phyloP scores from a whole-genome alignment of 176 grass and related monocot genomes.

The Oryza officinalis region DNA sequence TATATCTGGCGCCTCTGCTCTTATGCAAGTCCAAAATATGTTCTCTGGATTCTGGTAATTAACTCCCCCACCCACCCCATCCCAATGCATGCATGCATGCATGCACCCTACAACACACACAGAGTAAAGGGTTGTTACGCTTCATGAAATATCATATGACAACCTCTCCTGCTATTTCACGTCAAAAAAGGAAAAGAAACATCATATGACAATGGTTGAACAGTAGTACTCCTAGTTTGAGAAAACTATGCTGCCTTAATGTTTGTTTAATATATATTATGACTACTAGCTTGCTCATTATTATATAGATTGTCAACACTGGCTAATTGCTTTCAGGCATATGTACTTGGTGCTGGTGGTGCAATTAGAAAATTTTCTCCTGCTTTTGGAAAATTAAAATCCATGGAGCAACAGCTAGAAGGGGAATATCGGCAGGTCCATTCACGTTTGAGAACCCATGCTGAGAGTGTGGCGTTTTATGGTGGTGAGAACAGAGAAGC shows the following conservation, averaged over 20 bases:
- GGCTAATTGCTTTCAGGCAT: conserved; percentile 66
- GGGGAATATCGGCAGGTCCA: conserved; percentile 95
- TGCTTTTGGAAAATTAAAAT: conserved; percentile 90
- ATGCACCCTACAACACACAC: neutral
- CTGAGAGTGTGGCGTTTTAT: conserved; percentile 96
- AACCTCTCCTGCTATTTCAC: too few species aligned
- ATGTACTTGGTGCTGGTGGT: conserved; percentile 86
- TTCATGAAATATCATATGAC: conserved; percentile 9
- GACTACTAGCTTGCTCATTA: conserved; percentile 4
- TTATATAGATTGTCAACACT: conserved; percentile 6
- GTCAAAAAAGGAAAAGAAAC: neutral
- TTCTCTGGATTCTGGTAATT: conserved; percentile 94
- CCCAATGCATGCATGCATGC: too few species aligned
- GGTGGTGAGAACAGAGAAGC: conserved; percentile 88
- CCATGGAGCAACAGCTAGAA: conserved; percentile 94
- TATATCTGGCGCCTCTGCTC: conserved; percentile 94
- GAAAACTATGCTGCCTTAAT: conserved; percentile 2
- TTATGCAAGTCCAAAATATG: conserved; percentile 99
- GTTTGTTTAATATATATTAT: neutral
- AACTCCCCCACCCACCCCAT: neutral
- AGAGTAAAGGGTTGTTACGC: neutral
- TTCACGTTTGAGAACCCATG: conserved; percentile 91
- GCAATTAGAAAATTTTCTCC: conserved; percentile 88
- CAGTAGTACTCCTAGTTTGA: neutral
- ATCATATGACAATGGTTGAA: neutral